Evolutionary conservation across 169 alveolate species (phyloP), one percentile per base, ranked within the genome.

Genomic region (Plasmodium inui): DNA sequence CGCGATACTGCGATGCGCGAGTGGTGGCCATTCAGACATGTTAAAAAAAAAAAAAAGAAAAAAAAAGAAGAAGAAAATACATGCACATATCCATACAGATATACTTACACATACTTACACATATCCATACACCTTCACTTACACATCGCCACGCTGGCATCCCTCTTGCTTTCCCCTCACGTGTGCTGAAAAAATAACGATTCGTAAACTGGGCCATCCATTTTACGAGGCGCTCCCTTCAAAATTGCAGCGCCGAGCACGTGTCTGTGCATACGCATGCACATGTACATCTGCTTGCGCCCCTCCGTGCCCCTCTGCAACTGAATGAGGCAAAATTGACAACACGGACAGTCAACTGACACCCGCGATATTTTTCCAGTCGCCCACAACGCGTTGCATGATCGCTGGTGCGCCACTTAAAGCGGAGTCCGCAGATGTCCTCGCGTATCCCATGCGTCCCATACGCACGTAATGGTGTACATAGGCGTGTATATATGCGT

Each of bases 11-110:
- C 76, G 37, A 28, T 12, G 37, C 39, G 37, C 37, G n/a, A 19
- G n/a, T 67, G 37, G 22, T 7, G 57, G 28, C 83, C 50, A 76
- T 37, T 76, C 50, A 76, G 57, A 44, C 32, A 81, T 22, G 39
- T 22, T 46, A 12, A 81, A 44, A 80, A 80, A 80, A 80, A 44
- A 79, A 79, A 79, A 79, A 76, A 81, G 46, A 44, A 81, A 17
- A 22, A n/a, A 37, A 81, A 81, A n/a, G n/a, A n/a, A n/a, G n/a
- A n/a, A n/a, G n/a, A n/a, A n/a, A 50, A 82, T n/a, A n/a, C 70
- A 41, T 82, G 46, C 70, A 78, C 17, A 50, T 82, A 82, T 82
- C 53, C 70, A n/a, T 17, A 46, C 19, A 32, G 3, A 8, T 79
- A 32, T 79, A 32, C 28, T 39, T 9, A 55, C 26, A 82, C 41